A percentile compares a stretch with the other conserved stretches of the same genome.
These are phyloP conservation scores for Wallacemonas sp. DNA, from an alignment of 208 protist genomes.

Conservation along the genomic window DNA sequence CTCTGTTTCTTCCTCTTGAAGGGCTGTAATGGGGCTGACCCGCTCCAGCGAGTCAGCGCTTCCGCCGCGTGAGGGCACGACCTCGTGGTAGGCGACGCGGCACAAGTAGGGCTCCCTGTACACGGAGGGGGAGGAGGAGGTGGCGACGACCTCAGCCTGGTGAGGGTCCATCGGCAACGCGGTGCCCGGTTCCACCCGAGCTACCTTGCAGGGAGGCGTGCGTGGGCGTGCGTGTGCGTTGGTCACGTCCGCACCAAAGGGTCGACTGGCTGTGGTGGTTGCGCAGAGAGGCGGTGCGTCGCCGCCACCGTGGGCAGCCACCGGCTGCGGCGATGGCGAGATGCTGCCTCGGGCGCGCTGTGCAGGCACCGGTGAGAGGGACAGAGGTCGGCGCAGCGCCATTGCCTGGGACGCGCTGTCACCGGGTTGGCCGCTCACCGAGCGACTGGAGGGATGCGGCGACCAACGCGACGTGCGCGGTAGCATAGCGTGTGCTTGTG, in stretches of 20 bases:
- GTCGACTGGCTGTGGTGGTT: not conserved
- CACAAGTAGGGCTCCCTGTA: not conserved
- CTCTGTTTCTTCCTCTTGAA: not conserved
- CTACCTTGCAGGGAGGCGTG: not conserved
- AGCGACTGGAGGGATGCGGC: not conserved
- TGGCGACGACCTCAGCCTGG: too few species aligned
- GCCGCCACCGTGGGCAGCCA: too few species aligned
- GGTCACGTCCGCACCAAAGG: not conserved
- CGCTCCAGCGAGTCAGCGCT: slow-evolving; percentile 9
- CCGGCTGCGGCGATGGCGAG: too few species aligned
- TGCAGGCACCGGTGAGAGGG: not conserved
- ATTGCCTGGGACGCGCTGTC: too few species aligned
- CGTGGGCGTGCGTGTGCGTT: not conserved
- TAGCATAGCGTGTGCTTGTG: too few species aligned
- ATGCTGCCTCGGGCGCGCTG: too few species aligned
- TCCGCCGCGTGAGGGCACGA: not conserved
- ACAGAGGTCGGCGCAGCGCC: not conserved
- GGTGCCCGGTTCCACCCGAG: not conserved
- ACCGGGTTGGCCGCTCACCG: too few species aligned
- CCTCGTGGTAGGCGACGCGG: not conserved
- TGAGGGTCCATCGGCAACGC: not conserved
- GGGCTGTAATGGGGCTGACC: slow-evolving; percentile 17
- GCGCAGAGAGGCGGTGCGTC: too few species aligned
- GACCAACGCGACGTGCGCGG: not conserved
- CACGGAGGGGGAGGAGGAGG: too few species aligned